phyloP scores from a whole-genome alignment of 164 flowering plant genomes.

The Brasenia schreberi region DNA sequence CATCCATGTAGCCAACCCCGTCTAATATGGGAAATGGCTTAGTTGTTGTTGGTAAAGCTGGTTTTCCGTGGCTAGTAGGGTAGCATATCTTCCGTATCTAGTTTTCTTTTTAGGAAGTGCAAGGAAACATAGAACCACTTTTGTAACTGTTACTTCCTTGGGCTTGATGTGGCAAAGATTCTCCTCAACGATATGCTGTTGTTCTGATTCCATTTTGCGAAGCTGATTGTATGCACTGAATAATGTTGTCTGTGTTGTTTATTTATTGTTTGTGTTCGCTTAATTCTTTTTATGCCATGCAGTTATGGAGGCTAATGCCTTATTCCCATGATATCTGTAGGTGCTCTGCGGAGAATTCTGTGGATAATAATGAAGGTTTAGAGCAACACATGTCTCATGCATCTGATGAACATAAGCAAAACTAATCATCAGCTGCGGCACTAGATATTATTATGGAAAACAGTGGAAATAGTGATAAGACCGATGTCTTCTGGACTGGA shows the following conservation, averaged over 20 bases:
- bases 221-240: not conserved
- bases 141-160: not conserved
- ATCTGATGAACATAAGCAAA: not conserved
- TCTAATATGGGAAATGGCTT: no score
- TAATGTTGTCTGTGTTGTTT: not conserved
- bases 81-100: not conserved
- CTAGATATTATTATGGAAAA: conserved; percentile 7
- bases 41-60: no score
- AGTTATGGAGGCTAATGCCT: not conserved
- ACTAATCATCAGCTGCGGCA: conserved; percentile 2
- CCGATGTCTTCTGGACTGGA: conserved; percentile 5
- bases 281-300: not conserved
- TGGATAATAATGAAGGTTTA: not conserved
- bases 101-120: not conserved
- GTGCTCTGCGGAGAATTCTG: not conserved
- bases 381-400: not conserved
- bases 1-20: no score
- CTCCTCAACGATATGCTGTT: not conserved
- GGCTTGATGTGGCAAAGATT: not conserved
- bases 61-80: no score
- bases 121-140: not conserved
- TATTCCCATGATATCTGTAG: not conserved
- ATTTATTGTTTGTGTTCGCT: no score
- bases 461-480: conserved; percentile 8
- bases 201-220: not conserved